These are phyloP conservation scores for Leishmania lainsoni DNA, from an alignment of 208 protist genomes.

Conservation along the genomic window DNA sequence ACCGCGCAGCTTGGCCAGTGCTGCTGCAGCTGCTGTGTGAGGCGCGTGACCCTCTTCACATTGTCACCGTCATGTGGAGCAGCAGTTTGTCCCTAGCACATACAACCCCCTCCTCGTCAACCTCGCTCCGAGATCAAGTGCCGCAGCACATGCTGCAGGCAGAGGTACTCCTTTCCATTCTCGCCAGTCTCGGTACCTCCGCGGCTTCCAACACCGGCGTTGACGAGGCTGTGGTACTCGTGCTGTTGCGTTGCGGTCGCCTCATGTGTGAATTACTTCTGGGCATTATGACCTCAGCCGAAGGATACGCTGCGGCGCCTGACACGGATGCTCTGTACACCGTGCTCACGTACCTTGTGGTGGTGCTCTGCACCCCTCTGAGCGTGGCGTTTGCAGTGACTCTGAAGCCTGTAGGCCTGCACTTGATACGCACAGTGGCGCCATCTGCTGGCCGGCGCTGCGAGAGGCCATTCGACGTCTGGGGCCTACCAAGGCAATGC, in stretches of 20 bases:
- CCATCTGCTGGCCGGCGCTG: conserved; percentile 37
- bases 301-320: conserved; percentile 4
- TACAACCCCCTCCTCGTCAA: neutral
- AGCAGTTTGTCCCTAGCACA: neutral
- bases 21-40: conserved; percentile 14
- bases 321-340: conserved; percentile 11
- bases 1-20: conserved; percentile 6
- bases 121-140: neutral
- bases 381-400: conserved; percentile 12
- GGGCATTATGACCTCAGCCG: conserved; percentile 5
- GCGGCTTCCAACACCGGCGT: neutral
- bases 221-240: neutral
- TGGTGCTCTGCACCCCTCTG: conserved; percentile 29
- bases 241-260: conserved; percentile 20
- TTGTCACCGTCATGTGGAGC: conserved; percentile 6
- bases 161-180: conserved; percentile 11
- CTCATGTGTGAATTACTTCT: conserved; percentile 24
- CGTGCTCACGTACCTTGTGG: conserved; percentile 36
- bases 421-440: conserved; percentile 47
- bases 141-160: conserved; percentile 6
- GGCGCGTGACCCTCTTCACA: neutral
- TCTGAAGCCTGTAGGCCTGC: conserved; percentile 35
- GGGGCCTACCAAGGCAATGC: conserved; percentile 27
- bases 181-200: conserved; percentile 12
- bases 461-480: conserved; percentile 59